Base-by-base conservation (phyloP, 768 basidiomycete genomes). In the Lactarius deliciosus region DNA sequence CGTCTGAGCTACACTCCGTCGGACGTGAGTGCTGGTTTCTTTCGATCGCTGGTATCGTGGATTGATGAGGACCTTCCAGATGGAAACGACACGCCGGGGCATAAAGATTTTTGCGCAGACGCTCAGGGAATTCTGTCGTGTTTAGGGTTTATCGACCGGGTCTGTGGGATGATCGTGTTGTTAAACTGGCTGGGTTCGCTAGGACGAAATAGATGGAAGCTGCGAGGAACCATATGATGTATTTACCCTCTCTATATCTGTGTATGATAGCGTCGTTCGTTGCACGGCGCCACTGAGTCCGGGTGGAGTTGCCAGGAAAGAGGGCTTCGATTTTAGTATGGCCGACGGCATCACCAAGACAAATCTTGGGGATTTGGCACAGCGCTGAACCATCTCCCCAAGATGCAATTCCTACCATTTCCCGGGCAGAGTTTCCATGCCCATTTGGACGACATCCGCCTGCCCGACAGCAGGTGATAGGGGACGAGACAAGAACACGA, bases 1-100 rank as follows among this genome's bases (percentile, higher is more conserved):
- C 81, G 86, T 3, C 73, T 87, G 57, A 83, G 82, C 72, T 87
- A 84, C 75, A 86, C 85, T 70, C 80, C 81, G 66, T 76, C 76
- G 38, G 78, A 82, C 74, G 86, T 87, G 69, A 65, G 80, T 71
- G 6, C 70, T n/a, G 38, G 38, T 30, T 68, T 13, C 11, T 56
- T 22, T 38, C 53, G 6, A 5, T 20, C n/a, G 47, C 20, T 4
- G 15, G 11, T 4, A 22, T 38, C 11, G 53, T 47, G 11, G 22
- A 20, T 34, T 22, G 16, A 53, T 56, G 20, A 22, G 38, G 59
- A 45, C n/a, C 20, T 56, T 71, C 41, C 69, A 75, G 10, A 78
- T 68, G 61, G 61, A 69, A 61, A 22, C 8, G 20, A 61, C 34
- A 20, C 55, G 60, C 36, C 60, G 16, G 15, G 69, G 57, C 11